phyloP scores from a whole-genome alignment of 1,284 basidiomycete species.

The Austroboletus olivaceoglutinosus region DNA sequence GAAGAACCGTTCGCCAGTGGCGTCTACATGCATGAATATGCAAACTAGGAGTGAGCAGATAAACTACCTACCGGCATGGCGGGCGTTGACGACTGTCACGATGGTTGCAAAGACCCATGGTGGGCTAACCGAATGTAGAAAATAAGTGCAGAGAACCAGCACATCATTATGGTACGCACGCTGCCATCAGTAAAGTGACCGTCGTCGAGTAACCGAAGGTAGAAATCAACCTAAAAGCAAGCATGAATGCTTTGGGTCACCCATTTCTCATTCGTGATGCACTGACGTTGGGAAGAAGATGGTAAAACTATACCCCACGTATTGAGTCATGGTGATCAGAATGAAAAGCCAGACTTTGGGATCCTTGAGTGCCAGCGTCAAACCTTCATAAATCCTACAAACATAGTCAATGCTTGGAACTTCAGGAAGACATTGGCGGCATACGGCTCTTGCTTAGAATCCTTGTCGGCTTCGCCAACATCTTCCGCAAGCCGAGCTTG shows the following conservation, averaged over 20 bases:
- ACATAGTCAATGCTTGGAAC: neutral
- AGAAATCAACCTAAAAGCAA: slow-evolving; percentile 46
- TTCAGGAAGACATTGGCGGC: slow-evolving; percentile 19
- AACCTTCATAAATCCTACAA: slow-evolving; percentile 47
- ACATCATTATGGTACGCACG: slow-evolving; percentile 41
- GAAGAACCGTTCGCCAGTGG: slow-evolving; percentile 6
- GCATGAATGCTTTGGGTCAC: neutral
- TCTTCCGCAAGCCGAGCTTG: slow-evolving; percentile 72
- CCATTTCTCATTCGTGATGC: neutral
- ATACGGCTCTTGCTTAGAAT: slow-evolving; percentile 54
- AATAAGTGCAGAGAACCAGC: neutral
- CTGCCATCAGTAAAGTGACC: slow-evolving; percentile 59
- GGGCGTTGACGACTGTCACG: slow-evolving; percentile 56
- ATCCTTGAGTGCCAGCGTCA: slow-evolving; percentile 48
- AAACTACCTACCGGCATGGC: slow-evolving; percentile 56
- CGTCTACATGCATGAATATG: neutral
- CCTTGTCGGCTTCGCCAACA: slow-evolving; percentile 65
- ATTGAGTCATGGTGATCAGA: slow-evolving; percentile 50
- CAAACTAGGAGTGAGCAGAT: neutral
- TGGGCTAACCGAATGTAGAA: slow-evolving; percentile 40
- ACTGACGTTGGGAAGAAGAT: slow-evolving; percentile 71
- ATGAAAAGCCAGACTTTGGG: slow-evolving; percentile 43
- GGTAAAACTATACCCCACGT: slow-evolving; percentile 67
- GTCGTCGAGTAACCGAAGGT: slow-evolving; percentile 66
- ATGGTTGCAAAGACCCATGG: slow-evolving; percentile 62